Conservation (phyloP, 78 protist species). For the Blattamonas nauphoetae region DNA sequence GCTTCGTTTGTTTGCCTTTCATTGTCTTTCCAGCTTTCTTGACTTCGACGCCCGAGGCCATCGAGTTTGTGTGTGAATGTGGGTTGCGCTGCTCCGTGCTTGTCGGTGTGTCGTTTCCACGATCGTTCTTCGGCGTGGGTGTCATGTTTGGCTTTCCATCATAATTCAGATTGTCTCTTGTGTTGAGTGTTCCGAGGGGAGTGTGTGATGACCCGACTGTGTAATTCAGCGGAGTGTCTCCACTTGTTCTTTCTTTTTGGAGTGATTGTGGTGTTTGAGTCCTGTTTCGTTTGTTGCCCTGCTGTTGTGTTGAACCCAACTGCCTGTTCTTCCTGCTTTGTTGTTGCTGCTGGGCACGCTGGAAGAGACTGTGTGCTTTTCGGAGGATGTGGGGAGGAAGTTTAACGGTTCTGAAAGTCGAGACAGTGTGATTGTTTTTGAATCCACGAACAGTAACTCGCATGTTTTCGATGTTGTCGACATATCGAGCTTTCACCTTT, state of each 20-base stretch:
- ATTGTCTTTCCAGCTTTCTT: neutral
- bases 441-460: neutral
- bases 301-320: neutral
- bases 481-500: neutral
- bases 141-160: too few relatives aligned
- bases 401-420: neutral
- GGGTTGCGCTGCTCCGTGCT: neutral
- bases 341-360: neutral
- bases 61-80: neutral
- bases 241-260: neutral
- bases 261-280: neutral
- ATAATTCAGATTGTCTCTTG: too few relatives aligned
- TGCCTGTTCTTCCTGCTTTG: too few relatives aligned
- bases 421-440: neutral
- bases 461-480: neutral
- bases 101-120: neutral
- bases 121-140: neutral
- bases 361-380: neutral
- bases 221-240: neutral
- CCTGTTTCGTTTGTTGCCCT: neutral
- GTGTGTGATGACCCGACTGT: neutral
- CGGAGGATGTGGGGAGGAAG: neutral
- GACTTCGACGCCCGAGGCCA: neutral
- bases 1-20: neutral
- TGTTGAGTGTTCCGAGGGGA: neutral